Base-by-base conservation (phyloP, 768 basidiomycete genomes). In the Tremella yokohamensis region DNA sequence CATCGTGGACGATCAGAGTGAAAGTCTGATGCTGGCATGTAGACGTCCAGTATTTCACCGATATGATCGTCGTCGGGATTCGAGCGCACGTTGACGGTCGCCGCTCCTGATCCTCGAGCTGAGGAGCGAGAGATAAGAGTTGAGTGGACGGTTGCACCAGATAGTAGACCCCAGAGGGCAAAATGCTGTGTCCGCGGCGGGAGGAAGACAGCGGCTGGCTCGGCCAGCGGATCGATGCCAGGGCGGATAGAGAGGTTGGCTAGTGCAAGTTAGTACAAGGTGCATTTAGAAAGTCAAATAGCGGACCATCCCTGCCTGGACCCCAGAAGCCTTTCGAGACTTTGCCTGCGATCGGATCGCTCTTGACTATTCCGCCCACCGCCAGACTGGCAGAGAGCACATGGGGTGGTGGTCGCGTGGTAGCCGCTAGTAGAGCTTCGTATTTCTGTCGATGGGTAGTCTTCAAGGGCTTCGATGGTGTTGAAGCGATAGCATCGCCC, bases 251-350 rank as follows among this genome's bases (percentile, higher is more conserved):
- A 68, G 39, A 68, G 58, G 45, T 69, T 65, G 40, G 71, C 70
- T 25, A 15, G 13, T 2, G 25, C 26, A 18, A 53, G n/a, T 39
- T 1, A 37, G 26, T 12, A 39, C 26, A 22, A 39, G 40, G 4
- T 37, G 25, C 13, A 13, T 11, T 13, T 18, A 13, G n/a, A 11
- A 34, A 34, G 29, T 34, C 29, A 39, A 11, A 3, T 18, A 11
- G 61, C 61, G 45, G 25, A 66, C 58, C 59, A 57, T 70, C 64
- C 52, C 63, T 48, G 2, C 65, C 66, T 13, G 73, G 70, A 18
- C 69, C 71, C 61, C 72, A 71, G 50, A 61, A 73, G 1, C 73
- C 73, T 38, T 71, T 73, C n/a, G 68, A 62, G 1, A 67, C 61
- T 25, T 71, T 71, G 2, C 71, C 73, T 45, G 45, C 62, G 49